Base-by-base conservation (phyloP, 2,329 filamentous ascomycete species). In the Hymenoscyphus scutula region DNA sequence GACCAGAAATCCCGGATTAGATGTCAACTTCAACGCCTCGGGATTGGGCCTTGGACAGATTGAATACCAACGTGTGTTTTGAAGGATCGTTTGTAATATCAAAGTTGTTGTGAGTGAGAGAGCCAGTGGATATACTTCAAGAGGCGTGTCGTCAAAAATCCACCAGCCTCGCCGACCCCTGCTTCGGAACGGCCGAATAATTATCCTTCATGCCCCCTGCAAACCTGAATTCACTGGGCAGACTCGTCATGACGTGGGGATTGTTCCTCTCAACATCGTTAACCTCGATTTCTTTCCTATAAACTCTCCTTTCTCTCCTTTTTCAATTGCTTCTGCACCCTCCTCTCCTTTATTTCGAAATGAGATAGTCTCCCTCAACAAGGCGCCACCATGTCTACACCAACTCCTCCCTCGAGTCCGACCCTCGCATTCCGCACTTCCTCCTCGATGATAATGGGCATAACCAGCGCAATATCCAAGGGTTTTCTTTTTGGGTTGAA, bases 401-500 rank as follows among this genome's bases (percentile, higher is more conserved):
- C 58, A 53, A 62, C 32, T 53, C 56, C 60, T 55, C 62, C 61
- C 19, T 56, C 64, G 23, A 65, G 53, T 58, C 71, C 69, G 7
- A 71, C 68, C 58, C 77, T 88, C 62, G 79, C 86, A 76, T 92
- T 90, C 89, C 89, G 90, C 66, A 77, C 87, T 61, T 83, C 84
- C 38, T 96, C 92, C n/a, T 81, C 87, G 58, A 78, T 87, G 65
- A 83, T 90, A 41, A 91, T 97, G 83, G 88, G 89, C 70, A 76
- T 88, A 11, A 88, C 91, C 0, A 89, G 88, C 56, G 77, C 87
- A 30, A 68, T 96, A 6, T 91, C 86, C 62, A 85, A 90, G 64
- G 81, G 79, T 1, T 97, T 98, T 73, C 77, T 97, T 53, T 89
- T 87, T 68, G 85, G 84, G 0, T 76, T 94, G 65, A 96, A 90